Evolutionary conservation across 1,284 basidiomycete species (phyloP).

Genomic region (Fomitopsis betulina): DNA sequence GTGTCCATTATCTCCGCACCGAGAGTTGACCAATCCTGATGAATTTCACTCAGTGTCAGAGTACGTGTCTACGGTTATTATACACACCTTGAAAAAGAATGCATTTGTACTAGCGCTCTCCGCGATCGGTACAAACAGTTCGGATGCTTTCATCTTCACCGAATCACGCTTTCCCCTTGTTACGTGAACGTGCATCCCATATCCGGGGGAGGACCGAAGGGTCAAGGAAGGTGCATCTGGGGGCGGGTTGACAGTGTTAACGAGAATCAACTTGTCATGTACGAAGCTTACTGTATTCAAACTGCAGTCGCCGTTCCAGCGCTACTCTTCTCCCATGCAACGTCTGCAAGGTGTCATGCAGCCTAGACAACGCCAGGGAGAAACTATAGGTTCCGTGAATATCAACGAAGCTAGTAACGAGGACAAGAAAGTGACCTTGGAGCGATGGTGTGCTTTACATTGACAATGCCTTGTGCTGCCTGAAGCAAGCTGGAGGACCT

Average conservation of each 20-base stretch:
- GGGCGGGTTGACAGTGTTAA: neutral
- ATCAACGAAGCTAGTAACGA: too few species aligned
- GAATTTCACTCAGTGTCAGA: neutral
- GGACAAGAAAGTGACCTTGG: constrained; percentile 50
- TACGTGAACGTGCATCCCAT: constrained; percentile 75
- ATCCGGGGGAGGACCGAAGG: constrained; percentile 59
- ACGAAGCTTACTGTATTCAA: constrained; percentile 44
- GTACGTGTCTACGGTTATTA: neutral
- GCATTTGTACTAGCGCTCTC: constrained; percentile 63
- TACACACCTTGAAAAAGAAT: constrained; percentile 64
- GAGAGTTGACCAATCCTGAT: constrained; percentile 73
- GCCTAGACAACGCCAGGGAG: constrained; percentile 48
- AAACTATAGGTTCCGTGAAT: constrained; percentile 46
- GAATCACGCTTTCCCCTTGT: constrained; percentile 57
- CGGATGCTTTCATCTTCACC: constrained; percentile 39
- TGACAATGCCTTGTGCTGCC: constrained; percentile 10
- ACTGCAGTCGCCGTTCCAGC: constrained; percentile 54
- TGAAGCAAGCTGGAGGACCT: constrained; percentile 16
- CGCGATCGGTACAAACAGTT: constrained; percentile 51
- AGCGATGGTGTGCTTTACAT: constrained; percentile 55
- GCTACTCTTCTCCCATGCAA: constrained; percentile 42
- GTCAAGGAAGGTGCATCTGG: constrained; percentile 69
- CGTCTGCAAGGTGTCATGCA: constrained; percentile 49
- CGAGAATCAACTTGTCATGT: neutral
- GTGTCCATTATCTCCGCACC: constrained; percentile 62